phyloP scores from a whole-genome alignment of 148 eudicot species.

The Oxyria digyna region DNA sequence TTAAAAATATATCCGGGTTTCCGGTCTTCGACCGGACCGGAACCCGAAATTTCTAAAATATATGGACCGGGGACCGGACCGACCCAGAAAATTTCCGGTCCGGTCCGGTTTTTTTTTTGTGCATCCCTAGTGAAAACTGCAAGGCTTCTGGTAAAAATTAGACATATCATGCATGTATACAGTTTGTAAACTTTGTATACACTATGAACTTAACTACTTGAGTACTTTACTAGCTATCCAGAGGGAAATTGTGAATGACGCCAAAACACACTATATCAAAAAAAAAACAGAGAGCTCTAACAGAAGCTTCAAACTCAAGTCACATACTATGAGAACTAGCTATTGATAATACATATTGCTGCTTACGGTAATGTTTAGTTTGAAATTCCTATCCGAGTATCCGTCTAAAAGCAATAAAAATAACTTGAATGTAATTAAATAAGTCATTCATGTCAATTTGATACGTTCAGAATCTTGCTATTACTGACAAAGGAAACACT shows the following conservation, averaged over 20 bases:
- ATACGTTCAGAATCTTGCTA: neutral
- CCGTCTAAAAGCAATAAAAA: neutral
- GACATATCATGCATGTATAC: neutral
- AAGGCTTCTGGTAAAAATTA: neutral
- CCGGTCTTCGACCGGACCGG: no score
- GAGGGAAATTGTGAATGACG: neutral
- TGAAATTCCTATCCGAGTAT: slow-evolving; percentile 26
- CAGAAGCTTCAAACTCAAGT: no score
- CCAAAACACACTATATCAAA: no score
- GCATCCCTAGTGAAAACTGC: neutral
- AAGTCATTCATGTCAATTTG: slow-evolving; percentile 4
- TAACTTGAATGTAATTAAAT: neutral
- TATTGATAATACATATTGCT: neutral
- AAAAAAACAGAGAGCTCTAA: no score
- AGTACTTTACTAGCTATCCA: no score
- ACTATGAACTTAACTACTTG: no score
- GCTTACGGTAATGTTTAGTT: slow-evolving; percentile 41
- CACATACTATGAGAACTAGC: neutral
- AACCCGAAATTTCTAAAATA: no score
- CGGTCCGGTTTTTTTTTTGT: no score
- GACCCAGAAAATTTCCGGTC: no score
- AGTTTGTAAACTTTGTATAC: no score
- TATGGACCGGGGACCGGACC: no score
- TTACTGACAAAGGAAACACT: slow-evolving; percentile 16
- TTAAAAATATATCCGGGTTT: no score